phyloP scores from a whole-genome alignment of 2,329 filamentous ascomycete genomes.

The Colletotrichum coccodes region DNA sequence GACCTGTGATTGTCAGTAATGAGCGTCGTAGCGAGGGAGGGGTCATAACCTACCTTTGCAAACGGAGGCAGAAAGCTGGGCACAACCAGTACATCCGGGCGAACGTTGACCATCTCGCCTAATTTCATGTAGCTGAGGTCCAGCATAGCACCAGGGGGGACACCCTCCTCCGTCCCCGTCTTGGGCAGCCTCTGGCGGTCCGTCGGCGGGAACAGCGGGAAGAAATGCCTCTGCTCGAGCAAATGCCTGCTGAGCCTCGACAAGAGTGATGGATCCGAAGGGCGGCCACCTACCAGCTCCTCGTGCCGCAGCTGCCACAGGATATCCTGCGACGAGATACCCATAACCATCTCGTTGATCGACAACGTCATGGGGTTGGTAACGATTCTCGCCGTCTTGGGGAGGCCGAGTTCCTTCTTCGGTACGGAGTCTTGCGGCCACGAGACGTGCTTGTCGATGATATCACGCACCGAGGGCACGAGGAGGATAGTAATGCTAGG shows the following conservation, averaged over 20 bases:
- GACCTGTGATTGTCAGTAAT: slow-evolving; percentile 65
- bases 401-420: slow-evolving; percentile 79
- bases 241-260: slow-evolving; percentile 80
- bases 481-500: slow-evolving; percentile 85
- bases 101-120: slow-evolving; percentile 88
- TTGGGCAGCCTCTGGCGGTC: slow-evolving; percentile 74
- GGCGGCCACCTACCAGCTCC: slow-evolving; percentile 71
- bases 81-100: slow-evolving; percentile 85
- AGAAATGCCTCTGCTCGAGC: slow-evolving; percentile 91
- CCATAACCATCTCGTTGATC: slow-evolving; percentile 87
- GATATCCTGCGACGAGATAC: slow-evolving; percentile 84
- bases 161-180: slow-evolving; percentile 67
- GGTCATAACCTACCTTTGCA: slow-evolving; percentile 78
- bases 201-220: slow-evolving; percentile 86
- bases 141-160: slow-evolving; percentile 79
- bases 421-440: slow-evolving; percentile 78
- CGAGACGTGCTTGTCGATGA: slow-evolving; percentile 83
- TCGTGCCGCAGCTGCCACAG: slow-evolving; percentile 84
- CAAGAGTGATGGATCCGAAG: slow-evolving; percentile 69
- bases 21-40: neutral
- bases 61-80: slow-evolving; percentile 88
- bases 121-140: slow-evolving; percentile 88
- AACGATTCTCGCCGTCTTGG: slow-evolving; percentile 79
- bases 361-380: slow-evolving; percentile 92
- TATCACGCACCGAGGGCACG: slow-evolving; percentile 84